Conservation (phyloP, 2,329 filamentous ascomycete species). For the Trichoderma simmonsii region DNA sequence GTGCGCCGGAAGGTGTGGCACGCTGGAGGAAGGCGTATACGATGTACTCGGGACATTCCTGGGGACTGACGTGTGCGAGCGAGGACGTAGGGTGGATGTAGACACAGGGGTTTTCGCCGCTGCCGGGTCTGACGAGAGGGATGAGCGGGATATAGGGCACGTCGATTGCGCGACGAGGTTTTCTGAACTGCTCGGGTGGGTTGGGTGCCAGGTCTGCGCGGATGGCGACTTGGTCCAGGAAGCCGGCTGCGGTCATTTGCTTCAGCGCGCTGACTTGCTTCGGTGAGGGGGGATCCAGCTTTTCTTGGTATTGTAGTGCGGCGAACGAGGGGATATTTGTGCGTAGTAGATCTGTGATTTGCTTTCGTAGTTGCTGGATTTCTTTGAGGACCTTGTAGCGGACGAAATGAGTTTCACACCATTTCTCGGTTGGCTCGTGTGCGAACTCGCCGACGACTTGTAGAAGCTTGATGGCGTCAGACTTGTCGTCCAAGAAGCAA, state of each 20-base stretch:
- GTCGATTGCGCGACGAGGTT: slow-evolving; percentile 82
- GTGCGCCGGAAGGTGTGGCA: slow-evolving; percentile 47
- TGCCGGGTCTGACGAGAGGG: slow-evolving; percentile 51
- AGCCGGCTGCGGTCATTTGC: slow-evolving; percentile 87
- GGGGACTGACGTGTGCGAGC: slow-evolving; percentile 64
- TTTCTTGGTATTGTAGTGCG: slow-evolving; percentile 54
- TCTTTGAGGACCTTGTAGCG: slow-evolving; percentile 85
- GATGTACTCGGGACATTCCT: slow-evolving; percentile 81
- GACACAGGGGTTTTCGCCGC: slow-evolving; percentile 62
- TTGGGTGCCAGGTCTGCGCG: slow-evolving; percentile 80
- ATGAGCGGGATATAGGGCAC: slow-evolving; percentile 87
- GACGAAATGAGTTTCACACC: slow-evolving; percentile 82
- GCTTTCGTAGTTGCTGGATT: slow-evolving; percentile 74
- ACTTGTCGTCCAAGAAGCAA: slow-evolving; percentile 74
- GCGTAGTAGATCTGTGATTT: slow-evolving; percentile 78
- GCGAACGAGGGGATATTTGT: slow-evolving; percentile 67
- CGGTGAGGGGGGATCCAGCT: slow-evolving; percentile 56
- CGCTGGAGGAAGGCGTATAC: slow-evolving; percentile 85
- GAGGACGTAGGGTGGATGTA: slow-evolving; percentile 86
- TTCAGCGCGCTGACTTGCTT: slow-evolving; percentile 78
- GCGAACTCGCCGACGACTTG: slow-evolving; percentile 86
- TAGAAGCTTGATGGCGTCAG: slow-evolving; percentile 86
- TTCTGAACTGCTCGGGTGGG: slow-evolving; percentile 63
- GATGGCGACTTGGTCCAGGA: slow-evolving; percentile 91
- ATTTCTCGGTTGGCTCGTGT: slow-evolving; percentile 66